Percentiles rank a stretch among this genome's conserved stretches.
These are phyloP conservation scores for Zygoascus flipseniorum DNA, from an alignment of 805 yeast genomes.

Conservation along the genomic window DNA sequence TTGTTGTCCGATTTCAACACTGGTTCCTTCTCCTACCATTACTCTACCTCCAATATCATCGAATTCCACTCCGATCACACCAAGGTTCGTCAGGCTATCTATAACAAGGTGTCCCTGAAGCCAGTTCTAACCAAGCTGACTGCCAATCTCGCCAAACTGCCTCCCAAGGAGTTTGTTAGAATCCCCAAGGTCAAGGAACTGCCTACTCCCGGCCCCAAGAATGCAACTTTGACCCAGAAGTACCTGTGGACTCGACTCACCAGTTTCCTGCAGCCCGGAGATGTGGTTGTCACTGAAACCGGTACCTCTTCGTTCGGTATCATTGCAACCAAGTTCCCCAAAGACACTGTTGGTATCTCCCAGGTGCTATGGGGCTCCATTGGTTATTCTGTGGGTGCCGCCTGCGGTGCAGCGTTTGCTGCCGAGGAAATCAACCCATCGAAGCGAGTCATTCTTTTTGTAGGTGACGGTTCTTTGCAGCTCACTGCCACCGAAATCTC, in stretches of 20 bases:
- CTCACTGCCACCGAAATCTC: slow-evolving; percentile 58
- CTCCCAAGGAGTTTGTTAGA: slow-evolving; percentile 31
- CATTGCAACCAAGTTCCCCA: slow-evolving; percentile 48
- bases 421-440: slow-evolving; percentile 39
- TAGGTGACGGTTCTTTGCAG: slow-evolving; percentile 65
- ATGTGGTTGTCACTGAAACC: slow-evolving; percentile 52
- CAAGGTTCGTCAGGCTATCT: slow-evolving; percentile 43
- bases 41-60: slow-evolving; percentile 44
- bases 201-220: slow-evolving; percentile 45
- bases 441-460: slow-evolving; percentile 48
- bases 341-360: slow-evolving; percentile 42
- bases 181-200: slow-evolving; percentile 46
- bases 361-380: slow-evolving; percentile 62
- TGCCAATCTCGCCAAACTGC: slow-evolving; percentile 10
- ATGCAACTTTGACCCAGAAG: slow-evolving; percentile 30
- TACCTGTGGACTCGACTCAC: slow-evolving; percentile 46
- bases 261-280: slow-evolving; percentile 46
- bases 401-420: slow-evolving; percentile 55
- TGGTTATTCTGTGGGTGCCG: slow-evolving; percentile 58
- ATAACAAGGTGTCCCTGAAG: slow-evolving; percentile 49
- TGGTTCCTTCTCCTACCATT: slow-evolving; percentile 60
- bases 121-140: slow-evolving; percentile 27
- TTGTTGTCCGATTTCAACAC: slow-evolving; percentile 83
- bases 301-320: slow-evolving; percentile 61
- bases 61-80: slow-evolving; percentile 51